Conservation (phyloP, 495 filamentous ascomycete species). For the Penicillium goetzii region DNA sequence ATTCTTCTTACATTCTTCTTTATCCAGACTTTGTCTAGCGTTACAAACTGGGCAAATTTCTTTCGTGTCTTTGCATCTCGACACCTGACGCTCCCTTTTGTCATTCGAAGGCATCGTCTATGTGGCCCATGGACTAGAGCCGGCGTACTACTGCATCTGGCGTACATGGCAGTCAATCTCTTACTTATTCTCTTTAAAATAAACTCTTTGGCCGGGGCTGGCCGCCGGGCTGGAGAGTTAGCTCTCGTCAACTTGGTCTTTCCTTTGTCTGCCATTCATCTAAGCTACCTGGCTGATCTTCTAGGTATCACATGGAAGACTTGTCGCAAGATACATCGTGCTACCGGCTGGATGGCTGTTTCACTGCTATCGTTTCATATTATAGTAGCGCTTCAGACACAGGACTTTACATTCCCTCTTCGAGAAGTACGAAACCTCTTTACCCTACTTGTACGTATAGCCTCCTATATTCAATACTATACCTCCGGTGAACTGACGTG, state of each 20-base stretch:
- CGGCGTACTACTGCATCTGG: slow-evolving; percentile 7
- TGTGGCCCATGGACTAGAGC: slow-evolving; percentile 19
- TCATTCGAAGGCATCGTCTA: slow-evolving; percentile 13
- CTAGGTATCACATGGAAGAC: slow-evolving; percentile 10
- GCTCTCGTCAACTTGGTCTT: slow-evolving; percentile 16
- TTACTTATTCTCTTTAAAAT: slow-evolving; percentile 17
- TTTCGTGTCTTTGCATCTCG: slow-evolving; percentile 13
- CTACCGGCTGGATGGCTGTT: slow-evolving; percentile 16
- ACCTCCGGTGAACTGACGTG: background rate
- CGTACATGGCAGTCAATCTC: slow-evolving; percentile 13
- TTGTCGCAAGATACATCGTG: slow-evolving; percentile 11
- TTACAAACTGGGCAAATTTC: slow-evolving; percentile 6
- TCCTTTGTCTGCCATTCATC: slow-evolving; percentile 15
- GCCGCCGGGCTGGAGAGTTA: slow-evolving; percentile 18
- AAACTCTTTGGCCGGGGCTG: slow-evolving; percentile 3
- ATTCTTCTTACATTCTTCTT: slow-evolving; percentile 17
- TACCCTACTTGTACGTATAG: slow-evolving; percentile 11
- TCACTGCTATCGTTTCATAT: slow-evolving; percentile 14
- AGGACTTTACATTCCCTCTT: no score
- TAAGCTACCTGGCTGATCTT: slow-evolving; percentile 14
- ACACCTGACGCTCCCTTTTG: slow-evolving; percentile 17
- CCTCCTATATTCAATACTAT: background rate
- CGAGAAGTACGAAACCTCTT: slow-evolving; percentile 12
- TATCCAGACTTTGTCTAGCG: slow-evolving; percentile 10
- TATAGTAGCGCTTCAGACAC: no score